Base-by-base conservation (phyloP, 306 rosid genomes). In the Vigna unguiculata region DNA sequence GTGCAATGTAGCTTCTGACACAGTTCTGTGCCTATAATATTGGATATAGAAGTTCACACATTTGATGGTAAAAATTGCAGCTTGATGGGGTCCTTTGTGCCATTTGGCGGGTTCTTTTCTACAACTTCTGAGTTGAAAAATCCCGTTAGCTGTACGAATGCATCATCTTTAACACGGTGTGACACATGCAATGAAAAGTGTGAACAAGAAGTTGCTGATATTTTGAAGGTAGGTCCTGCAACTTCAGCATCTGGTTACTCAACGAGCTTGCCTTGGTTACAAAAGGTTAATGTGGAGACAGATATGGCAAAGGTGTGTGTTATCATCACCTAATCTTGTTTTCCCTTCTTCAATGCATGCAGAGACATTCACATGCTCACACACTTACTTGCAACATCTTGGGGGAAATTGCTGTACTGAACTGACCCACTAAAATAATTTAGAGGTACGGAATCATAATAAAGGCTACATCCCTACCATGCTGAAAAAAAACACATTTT, bases 81-180 rank as follows among this genome's bases (percentile, higher is more conserved):
- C 84, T 92, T 96, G 80, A 81, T 96, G 96, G 93, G 97, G 79
- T 96, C 99, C 77, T 96, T 92, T 70, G 92, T 96, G 82, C 99
- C 99, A 70, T 87, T 96, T 69, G 97, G 93, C 13, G 99, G 99
- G 24, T 96, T 92, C 84, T 90, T 92, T 62, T 76, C 98, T 46
- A 70, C 93, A 47, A 83, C 91, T 16, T 82, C 96, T 1, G 87
- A 89, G 63, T 79, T 87, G 66, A 82, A 58, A 72, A 86, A 43
- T 72, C 90, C 89, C 16, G 32, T 75, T 51, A 81, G 74, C 81
- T 43, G 80, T 80, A 63, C 70, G n/a, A 80, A 32, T 74, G 85
- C 87, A 0, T 9, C 70, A 55, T 48, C 86, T 12, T 79, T 81
- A 70, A 22, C 80, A 34, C 86, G 86, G 65, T 92, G 99, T 75